Conservation (phyloP, 139 green algal genomes). For the Tetraselmis striata region DNA sequence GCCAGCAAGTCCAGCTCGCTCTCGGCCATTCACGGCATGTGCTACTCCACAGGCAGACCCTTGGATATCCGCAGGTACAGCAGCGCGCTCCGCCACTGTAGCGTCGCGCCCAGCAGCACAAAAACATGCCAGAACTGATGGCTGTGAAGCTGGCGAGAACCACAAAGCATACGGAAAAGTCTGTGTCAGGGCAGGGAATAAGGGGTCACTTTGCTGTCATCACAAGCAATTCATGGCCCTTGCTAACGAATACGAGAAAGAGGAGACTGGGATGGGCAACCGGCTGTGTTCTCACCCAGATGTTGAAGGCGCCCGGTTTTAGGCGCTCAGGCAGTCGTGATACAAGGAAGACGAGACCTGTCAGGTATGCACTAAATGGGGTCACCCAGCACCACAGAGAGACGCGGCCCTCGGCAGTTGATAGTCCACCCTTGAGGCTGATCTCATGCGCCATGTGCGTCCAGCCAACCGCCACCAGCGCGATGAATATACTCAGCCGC, state of each 20-base stretch:
- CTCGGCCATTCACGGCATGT: no score
- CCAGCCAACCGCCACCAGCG: not conserved
- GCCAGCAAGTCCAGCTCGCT: no score
- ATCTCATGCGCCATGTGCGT: not conserved
- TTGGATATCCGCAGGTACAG: not conserved
- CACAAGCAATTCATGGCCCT: not conserved
- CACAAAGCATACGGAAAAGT: not conserved
- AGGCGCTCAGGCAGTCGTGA: not conserved
- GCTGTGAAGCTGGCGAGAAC: not conserved
- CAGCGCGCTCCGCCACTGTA: not conserved
- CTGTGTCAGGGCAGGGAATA: not conserved
- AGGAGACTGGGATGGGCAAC: not conserved
- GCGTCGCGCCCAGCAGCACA: not conserved
- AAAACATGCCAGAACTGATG: not conserved
- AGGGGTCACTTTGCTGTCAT: not conserved
- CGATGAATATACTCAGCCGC: not conserved
- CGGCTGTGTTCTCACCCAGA: not conserved
- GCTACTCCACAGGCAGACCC: not conserved
- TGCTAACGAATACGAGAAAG: not conserved
- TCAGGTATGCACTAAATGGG: not conserved
- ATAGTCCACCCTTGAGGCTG: not conserved
- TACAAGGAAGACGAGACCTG: not conserved
- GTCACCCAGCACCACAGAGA: not conserved
- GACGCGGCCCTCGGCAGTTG: not conserved
- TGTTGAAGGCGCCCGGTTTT: not conserved